phyloP scores from a whole-genome alignment of 2,329 filamentous ascomycete genomes.

The Paramyrothecium roridum region DNA sequence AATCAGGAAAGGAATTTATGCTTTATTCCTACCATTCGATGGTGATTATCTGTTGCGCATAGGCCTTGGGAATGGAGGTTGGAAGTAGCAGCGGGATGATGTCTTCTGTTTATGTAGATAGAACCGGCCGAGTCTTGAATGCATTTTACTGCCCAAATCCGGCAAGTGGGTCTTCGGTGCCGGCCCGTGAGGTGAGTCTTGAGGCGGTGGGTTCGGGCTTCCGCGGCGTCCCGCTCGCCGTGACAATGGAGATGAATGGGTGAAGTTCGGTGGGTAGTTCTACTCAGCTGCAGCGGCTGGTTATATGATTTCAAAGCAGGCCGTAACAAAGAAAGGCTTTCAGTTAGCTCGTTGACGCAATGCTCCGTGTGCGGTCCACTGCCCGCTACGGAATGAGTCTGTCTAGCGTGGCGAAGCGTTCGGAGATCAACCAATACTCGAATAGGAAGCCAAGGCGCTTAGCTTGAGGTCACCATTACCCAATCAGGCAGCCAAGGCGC shows the following conservation, averaged over 20 bases:
- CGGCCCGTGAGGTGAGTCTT: neutral
- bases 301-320: too few relatives aligned
- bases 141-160: neutral
- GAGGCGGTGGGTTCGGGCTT: neutral
- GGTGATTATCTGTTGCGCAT: too few relatives aligned
- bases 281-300: too few relatives aligned
- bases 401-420: neutral
- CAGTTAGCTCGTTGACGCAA: neutral
- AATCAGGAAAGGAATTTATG: neutral
- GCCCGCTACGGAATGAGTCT: neutral
- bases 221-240: neutral
- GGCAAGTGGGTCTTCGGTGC: neutral
- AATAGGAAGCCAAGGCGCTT: neutral
- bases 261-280: neutral
- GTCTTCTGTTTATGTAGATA: neutral
- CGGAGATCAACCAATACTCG: neutral
- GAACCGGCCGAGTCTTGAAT: neutral
- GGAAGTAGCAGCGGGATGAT: neutral
- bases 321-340: too few relatives aligned
- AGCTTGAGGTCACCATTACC: neutral
- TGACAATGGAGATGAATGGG: neutral
- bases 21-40: neutral
- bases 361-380: too few relatives aligned
- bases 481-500: neutral
- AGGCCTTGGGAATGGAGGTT: too few relatives aligned